These are phyloP conservation scores for Phlebiopsis gigantea DNA, from an alignment of 768 basidiomycete genomes.

Conservation along the genomic window DNA sequence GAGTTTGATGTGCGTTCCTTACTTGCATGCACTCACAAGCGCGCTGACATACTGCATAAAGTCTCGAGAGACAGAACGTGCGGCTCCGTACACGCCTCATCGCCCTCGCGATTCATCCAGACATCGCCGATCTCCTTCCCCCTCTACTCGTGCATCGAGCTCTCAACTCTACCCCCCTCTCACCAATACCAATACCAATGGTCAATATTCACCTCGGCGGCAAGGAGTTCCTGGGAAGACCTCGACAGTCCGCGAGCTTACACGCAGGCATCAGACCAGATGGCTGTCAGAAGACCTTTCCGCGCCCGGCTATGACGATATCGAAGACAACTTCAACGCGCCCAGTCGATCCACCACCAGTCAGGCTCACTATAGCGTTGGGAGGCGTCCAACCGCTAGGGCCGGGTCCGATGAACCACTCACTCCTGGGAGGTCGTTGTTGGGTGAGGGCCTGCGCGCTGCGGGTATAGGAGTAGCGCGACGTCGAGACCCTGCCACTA, in stretches of 20 bases:
- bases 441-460: slow-evolving; percentile 65
- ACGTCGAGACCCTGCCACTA: slow-evolving; percentile 23
- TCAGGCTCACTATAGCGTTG: slow-evolving; percentile 19
- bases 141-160: slow-evolving; percentile 15
- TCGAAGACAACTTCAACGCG: slow-evolving; percentile 21
- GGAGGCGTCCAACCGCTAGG: slow-evolving; percentile 46
- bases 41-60: not conserved
- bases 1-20: slow-evolving; percentile 34
- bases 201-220: slow-evolving; percentile 21
- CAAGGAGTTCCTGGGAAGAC: slow-evolving; percentile 22
- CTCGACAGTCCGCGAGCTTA: slow-evolving; percentile 45
- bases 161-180: slow-evolving; percentile 15
- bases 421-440: slow-evolving; percentile 43
- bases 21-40: not conserved
- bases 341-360: slow-evolving; percentile 4
- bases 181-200: slow-evolving; percentile 14
- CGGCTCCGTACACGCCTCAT: slow-evolving; percentile 22
- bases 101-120: slow-evolving; percentile 12
- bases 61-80: slow-evolving; percentile 9
- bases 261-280: slow-evolving; percentile 44
- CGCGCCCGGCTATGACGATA: slow-evolving; percentile 16
- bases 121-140: slow-evolving; percentile 18
- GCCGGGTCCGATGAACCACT: slow-evolving; percentile 71
- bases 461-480: slow-evolving; percentile 50
- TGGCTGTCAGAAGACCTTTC: slow-evolving; percentile 50